Conservation (phyloP, 2,329 filamentous ascomycete genomes). For the Diaporthe aspalathi region DNA sequence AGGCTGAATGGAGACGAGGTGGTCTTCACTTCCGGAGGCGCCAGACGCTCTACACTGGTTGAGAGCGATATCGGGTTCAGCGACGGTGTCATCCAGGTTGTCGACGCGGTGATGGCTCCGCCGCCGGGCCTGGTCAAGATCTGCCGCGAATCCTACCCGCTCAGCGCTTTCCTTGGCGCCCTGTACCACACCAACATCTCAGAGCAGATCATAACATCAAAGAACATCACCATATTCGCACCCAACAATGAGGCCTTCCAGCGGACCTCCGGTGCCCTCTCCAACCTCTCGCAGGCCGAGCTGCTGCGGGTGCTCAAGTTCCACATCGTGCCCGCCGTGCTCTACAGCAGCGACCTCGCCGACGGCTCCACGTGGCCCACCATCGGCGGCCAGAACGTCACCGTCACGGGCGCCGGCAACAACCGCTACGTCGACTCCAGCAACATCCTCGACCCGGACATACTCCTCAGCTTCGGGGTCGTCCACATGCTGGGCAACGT, state of each 20-base stretch:
- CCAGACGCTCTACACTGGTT: constrained; percentile 55
- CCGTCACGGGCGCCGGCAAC: constrained; percentile 56
- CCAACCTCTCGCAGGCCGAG: constrained; percentile 52
- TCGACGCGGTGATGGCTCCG: constrained; percentile 63
- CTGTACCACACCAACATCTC: constrained; percentile 52
- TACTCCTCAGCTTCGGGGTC: constrained; percentile 67
- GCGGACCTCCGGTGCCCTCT: constrained; percentile 56
- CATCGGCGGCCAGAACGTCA: constrained; percentile 53
- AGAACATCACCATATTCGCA: constrained; percentile 66
- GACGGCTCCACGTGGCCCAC: constrained; percentile 57
- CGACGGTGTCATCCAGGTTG: constrained; percentile 63
- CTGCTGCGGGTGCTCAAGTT: constrained; percentile 63
- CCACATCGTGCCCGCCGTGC: constrained; percentile 66
- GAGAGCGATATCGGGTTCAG: constrained; percentile 59
- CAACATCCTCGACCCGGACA: constrained; percentile 62
- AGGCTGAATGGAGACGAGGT: constrained; percentile 55
- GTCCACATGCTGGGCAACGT: constrained; percentile 68
- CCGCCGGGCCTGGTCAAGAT: constrained; percentile 54
- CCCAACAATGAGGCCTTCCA: constrained; percentile 65
- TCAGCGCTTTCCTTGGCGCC: constrained; percentile 56
- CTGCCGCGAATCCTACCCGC: constrained; percentile 48
- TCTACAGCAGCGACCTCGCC: constrained; percentile 59
- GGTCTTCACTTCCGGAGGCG: constrained; percentile 54
- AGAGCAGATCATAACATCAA: constrained; percentile 54
- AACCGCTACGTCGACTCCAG: constrained; percentile 62